A percentile compares a stretch with the other conserved stretches of the same genome.
These are phyloP conservation scores for Aspergillus fumigatus DNA, from an alignment of 2,329 filamentous ascomycete genomes.

Conservation along the genomic window DNA sequence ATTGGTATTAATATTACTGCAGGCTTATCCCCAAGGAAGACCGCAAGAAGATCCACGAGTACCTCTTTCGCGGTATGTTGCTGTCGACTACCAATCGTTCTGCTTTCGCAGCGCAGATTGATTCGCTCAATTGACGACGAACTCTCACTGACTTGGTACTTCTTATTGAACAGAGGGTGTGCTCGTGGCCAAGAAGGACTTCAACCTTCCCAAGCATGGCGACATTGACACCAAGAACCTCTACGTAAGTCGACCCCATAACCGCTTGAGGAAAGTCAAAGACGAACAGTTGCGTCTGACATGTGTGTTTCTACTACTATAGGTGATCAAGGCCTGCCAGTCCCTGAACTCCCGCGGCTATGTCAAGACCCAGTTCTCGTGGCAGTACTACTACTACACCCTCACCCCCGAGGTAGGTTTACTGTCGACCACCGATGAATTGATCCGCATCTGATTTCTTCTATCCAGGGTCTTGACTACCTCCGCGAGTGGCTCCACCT, in stretches of 20 bases:
- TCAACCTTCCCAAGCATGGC: constrained; percentile 93
- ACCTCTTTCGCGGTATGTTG: constrained; percentile 83
- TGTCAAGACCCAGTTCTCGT: constrained; percentile 99
- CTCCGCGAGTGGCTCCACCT: constrained; percentile 99
- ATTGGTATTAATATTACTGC: constrained; percentile 16
- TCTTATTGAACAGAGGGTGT: constrained; percentile 56
- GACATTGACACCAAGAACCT: constrained; percentile 99
- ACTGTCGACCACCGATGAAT: no score
- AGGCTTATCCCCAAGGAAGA: constrained; percentile 99
- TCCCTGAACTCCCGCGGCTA: constrained; percentile 97
- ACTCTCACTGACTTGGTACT: constrained; percentile 4
- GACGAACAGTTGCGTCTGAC: constrained; percentile 7
- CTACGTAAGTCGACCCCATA: constrained; percentile 52
- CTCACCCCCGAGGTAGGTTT: constrained; percentile 72
- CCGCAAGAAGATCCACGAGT: constrained; percentile 99
- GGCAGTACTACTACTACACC: constrained; percentile 99
- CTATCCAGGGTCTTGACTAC: constrained; percentile 81
- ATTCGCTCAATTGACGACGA: constrained; percentile 8
- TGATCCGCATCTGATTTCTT: constrained; percentile 2
- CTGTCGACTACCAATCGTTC: constrained; percentile 16
- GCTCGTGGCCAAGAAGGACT: constrained; percentile 99
- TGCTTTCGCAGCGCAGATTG: background rate
- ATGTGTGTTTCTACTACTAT: constrained; percentile 5
- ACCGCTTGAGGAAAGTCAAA: background rate
- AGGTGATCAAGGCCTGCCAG: constrained; percentile 96